phyloP scores from a whole-genome alignment of 768 basidiomycete species.

The Suillus discolor region DNA sequence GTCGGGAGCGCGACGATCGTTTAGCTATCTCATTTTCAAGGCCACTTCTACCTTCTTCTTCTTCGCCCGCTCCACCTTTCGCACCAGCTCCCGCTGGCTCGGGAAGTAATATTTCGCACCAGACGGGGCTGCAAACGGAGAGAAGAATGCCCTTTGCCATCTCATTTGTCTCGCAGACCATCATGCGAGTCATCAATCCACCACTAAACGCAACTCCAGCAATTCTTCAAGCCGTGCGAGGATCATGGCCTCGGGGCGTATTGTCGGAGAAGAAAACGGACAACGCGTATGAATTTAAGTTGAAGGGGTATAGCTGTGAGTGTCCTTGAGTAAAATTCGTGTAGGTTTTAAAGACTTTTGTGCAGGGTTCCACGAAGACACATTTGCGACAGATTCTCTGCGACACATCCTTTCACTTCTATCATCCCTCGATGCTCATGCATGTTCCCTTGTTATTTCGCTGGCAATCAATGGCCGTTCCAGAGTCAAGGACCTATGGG shows the following conservation, averaged over 20 bases:
- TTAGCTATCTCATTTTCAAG: slow-evolving; percentile 72
- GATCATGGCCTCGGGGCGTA: slow-evolving; percentile 79
- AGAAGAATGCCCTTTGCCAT: slow-evolving; percentile 64
- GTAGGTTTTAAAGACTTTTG: slow-evolving; percentile 20
- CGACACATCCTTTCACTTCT: slow-evolving; percentile 70
- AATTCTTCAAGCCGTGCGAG: slow-evolving; percentile 77
- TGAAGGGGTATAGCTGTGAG: slow-evolving; percentile 81
- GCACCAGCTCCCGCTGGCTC: slow-evolving; percentile 44
- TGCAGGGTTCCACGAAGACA: slow-evolving; percentile 78
- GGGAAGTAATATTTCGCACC: slow-evolving; percentile 40
- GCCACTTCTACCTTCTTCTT: slow-evolving; percentile 35
- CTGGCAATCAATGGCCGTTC: slow-evolving; percentile 73
- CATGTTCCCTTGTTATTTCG: slow-evolving; percentile 69
- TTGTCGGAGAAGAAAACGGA: slow-evolving; percentile 77
- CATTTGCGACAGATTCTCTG: slow-evolving; percentile 73
- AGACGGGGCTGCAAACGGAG: slow-evolving; percentile 29
- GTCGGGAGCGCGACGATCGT: slow-evolving; percentile 74
- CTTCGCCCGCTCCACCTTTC: slow-evolving; percentile 40
- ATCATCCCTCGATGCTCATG: slow-evolving; percentile 64
- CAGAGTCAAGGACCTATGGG: slow-evolving; percentile 75
- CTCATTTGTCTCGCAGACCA: slow-evolving; percentile 68
- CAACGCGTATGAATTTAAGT: slow-evolving; percentile 75
- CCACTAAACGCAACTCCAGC: slow-evolving; percentile 77
- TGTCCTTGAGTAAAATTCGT: slow-evolving; percentile 18
- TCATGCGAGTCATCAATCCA: slow-evolving; percentile 75